phyloP scores from a whole-genome alignment of 2,329 filamentous ascomycete genomes.

The Monilinia vaccinii-corymbosi region DNA sequence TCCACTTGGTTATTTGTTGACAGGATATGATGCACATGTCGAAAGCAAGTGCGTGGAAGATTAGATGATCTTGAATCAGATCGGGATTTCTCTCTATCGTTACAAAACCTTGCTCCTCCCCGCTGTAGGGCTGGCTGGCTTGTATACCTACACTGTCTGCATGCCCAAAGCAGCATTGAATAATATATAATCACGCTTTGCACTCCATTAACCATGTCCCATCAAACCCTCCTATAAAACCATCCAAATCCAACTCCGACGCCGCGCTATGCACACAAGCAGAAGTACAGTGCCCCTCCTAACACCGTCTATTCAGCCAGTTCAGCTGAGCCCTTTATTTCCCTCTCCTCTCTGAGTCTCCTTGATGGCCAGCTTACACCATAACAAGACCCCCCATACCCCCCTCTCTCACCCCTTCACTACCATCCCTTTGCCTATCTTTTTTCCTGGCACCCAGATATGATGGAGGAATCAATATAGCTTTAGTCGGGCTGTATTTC shows the following conservation, averaged over 20 bases:
- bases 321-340: not conserved
- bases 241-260: not conserved
- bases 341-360: not conserved
- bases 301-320: not conserved
- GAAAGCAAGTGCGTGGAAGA: too few relatives aligned
- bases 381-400: not conserved
- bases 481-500: not conserved
- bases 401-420: not conserved
- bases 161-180: not conserved
- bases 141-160: not conserved
- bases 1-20: too few relatives aligned
- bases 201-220: not conserved
- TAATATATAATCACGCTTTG: not conserved
- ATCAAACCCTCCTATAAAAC: not conserved
- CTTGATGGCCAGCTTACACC: not conserved
- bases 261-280: slow-evolving; percentile 2
- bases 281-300: not conserved
- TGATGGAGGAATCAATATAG: not conserved
- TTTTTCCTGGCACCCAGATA: not conserved
- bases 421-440: not conserved
- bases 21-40: too few relatives aligned
- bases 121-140: not conserved
- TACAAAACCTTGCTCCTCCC: not conserved
- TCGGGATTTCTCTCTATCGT: not conserved
- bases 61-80: not conserved